Base-by-base conservation (phyloP, 768 basidiomycete species). In the Psilocybe tampanensis region DNA sequence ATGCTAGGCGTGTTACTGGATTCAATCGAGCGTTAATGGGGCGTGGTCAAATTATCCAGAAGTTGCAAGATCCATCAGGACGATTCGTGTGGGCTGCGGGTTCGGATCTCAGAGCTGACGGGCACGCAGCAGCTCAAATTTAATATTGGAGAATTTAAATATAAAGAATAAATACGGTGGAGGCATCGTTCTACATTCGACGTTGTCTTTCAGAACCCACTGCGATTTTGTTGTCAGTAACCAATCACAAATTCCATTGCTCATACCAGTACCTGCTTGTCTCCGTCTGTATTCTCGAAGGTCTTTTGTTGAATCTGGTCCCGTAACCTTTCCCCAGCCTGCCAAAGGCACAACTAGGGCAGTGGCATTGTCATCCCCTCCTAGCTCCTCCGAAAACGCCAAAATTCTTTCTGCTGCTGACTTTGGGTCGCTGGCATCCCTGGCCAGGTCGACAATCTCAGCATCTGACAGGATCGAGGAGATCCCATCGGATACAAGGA, bases 31-130 rank as follows among this genome's bases (percentile, higher is more conserved):
- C 73, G 2, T 78, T 86, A 78, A 78, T 95, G 74, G 93, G 94
- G 21, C 83, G 92, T 2, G 93, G 94, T 5, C 93, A 98, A 75
- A 76, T 98, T 54, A 97, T 98, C 61, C 94, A 96, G 73, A 89
- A 83, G 69, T 70, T 92, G 18, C 74, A 80, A 7, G 82, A 88
- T 67, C 74, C 73, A 45, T 84, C 85, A 24, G 91, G 92, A 13
- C 77, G 73, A 68, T 75, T 81, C n/a, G 89, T 95, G 4, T 98
- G 97, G 97, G 95, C 92, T 1, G 96, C 92, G 21, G 96, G 95
- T 6, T 94, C 90, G 3, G 97, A 99, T 70, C 84, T 83, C 55
- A 84, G 95, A 33, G 90, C 83, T 17, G 95, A 96, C 70, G 95
- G 95, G 13, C 90, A 93, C 66, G 95, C 94, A 33, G 85, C 82